Percentiles rank a stretch among this genome's conserved stretches.
Conservation (phyloP, 768 basidiomycete species). For the Pisolithus microcarpus region DNA sequence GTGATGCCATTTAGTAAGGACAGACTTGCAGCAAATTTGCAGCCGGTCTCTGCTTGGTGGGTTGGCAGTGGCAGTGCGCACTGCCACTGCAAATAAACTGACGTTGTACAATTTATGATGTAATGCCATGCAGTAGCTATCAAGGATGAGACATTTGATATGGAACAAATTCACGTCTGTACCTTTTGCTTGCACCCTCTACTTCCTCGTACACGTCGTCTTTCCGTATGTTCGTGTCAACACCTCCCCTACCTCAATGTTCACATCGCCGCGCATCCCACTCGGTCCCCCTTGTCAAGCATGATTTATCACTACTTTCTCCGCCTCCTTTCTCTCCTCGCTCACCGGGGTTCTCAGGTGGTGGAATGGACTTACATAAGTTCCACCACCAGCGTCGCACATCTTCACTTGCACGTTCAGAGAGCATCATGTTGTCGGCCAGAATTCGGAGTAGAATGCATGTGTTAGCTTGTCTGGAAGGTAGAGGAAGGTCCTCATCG, state of each 20-base stretch:
- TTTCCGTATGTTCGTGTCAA: too few species aligned
- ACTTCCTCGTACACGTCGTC: neutral
- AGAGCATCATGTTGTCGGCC: conserved; percentile 40
- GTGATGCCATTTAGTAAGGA: too few species aligned
- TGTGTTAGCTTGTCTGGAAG: conserved; percentile 61
- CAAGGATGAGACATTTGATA: too few species aligned
- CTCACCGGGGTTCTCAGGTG: conserved; percentile 8
- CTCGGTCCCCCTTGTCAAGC: too few species aligned
- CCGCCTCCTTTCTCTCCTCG: conserved; percentile 10
- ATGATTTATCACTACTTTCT: conserved; percentile 5
- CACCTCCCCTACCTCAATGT: neutral
- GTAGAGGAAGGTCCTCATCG: conserved; percentile 26
- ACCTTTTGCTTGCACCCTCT: neutral
- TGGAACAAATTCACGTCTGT: too few species aligned
- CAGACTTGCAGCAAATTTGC: too few species aligned
- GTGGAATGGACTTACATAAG: neutral
- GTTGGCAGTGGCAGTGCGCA: too few species aligned
- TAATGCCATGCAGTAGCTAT: too few species aligned
- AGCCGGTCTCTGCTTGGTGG: too few species aligned
- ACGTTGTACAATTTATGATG: too few species aligned
- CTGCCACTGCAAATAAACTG: too few species aligned
- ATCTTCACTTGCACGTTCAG: conserved; percentile 11
- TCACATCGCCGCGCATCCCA: neutral
- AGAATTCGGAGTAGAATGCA: conserved; percentile 46
- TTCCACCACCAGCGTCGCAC: neutral